Base-by-base conservation (phyloP, 78 protist genomes). In the Tieghemostelium lacteum region DNA sequence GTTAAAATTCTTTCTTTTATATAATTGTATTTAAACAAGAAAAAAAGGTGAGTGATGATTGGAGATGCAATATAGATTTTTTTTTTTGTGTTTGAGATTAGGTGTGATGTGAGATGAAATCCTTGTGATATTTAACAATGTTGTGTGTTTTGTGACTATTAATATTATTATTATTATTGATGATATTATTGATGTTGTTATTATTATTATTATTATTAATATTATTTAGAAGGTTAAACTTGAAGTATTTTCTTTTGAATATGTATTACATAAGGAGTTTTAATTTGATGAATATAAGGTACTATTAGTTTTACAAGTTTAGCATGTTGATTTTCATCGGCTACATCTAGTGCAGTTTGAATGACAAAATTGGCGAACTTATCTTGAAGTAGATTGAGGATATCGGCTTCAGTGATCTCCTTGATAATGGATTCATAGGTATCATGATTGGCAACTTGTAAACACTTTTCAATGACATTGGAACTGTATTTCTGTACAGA, bases 281-380 rank as follows among this genome's bases (percentile, higher is more conserved):
- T 70, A 39, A 86, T 75, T 86, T 83, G 91, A 40, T 83, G 91
- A 69, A 88, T 88, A 63, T 76, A 71, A 20, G 94, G 94, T 64
- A 71, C 85, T 22, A 88, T 88, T 20, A 71, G 31, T 76, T 73
- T 73, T 28, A 86, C 85, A 29, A 86, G 61, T 86, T 50, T 69
- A 33, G 85, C 93, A 58, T 69, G 73, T 65, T 85, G 95, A 17
- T 49, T 37, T 20, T 92, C 95, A 70, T 62, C 67, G 39, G 96
- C 80, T 19, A 75, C 86, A 24, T 97, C 98, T 54, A 97, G 28
- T 29, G 98, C 86, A 70, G 92, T 96, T 86, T 98, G 99, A 33
- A 97, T 92, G 49, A 97, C 99, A 70, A 97, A 97, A 92, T 97
- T 97, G 29, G 98, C 99, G 70, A 85, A 97, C 65, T 89, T 96